Percentiles rank a stretch among this genome's conserved stretches.
Evolutionary conservation across 257 asterid species (phyloP).

Genomic region (Eustoma russellianum): DNA sequence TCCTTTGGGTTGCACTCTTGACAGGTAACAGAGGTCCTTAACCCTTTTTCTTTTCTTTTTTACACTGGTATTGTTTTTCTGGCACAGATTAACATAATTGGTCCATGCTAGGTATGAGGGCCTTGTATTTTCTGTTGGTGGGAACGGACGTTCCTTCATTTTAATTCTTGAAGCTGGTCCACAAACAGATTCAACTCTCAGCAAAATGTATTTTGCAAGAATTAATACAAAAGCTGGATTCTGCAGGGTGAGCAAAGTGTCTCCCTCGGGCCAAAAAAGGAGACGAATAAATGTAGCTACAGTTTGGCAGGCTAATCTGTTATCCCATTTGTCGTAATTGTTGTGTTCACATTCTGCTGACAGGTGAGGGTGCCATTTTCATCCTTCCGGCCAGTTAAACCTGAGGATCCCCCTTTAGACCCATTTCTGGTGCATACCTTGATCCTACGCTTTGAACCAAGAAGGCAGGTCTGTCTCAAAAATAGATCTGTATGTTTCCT

Average conservation of each 20-base stretch:
- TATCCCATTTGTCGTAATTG: background rate
- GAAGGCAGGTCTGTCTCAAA: conserved; percentile 59
- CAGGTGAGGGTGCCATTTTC: conserved; percentile 98
- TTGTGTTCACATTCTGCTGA: conserved; percentile 3
- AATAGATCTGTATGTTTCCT: background rate
- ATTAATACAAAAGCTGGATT: conserved; percentile 89
- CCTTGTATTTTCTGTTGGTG: conserved; percentile 87
- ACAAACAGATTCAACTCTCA: conserved; percentile 57
- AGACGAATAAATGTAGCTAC: background rate
- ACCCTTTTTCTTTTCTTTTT: too few relatives aligned
- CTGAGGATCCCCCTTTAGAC: conserved; percentile 89
- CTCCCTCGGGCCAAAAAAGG: background rate
- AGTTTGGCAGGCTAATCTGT: background rate
- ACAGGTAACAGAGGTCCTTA: conserved; percentile 43
- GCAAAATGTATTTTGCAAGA: conserved; percentile 78
- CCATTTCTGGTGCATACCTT: conserved; percentile 92
- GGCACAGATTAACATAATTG: too few relatives aligned
- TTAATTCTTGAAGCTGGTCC: conserved; percentile 93
- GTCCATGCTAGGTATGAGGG: conserved; percentile 68
- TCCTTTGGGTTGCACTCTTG: conserved; percentile 85
- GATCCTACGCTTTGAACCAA: conserved; percentile 90
- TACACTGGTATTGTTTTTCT: too few relatives aligned
- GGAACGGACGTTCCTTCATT: conserved; percentile 88
- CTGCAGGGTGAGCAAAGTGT: conserved; percentile 68
- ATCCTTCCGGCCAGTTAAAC: conserved; percentile 75